Evolutionary conservation across 768 basidiomycete species (phyloP), one percentile per base, ranked within the genome.

Genomic region (Tylopilus subfusipes): DNA sequence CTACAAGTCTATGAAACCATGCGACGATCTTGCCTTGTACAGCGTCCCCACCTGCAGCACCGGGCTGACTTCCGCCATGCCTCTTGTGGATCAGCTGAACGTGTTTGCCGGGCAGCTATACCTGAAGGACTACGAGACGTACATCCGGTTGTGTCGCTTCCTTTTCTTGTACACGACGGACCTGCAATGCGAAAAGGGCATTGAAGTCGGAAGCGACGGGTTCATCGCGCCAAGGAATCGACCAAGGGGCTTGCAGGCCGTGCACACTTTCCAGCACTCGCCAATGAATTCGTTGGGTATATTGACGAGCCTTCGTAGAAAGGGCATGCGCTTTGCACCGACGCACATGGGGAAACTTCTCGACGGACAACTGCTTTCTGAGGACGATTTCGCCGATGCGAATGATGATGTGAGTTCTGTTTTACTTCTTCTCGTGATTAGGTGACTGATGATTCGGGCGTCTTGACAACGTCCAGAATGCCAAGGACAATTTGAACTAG

Each of bases 301-400:
- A 4, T 40, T 68, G 29, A 46, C 59, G 16, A 31, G 47, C 21
- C 54, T 72, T 36, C 70, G 77, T 13, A 68, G 77, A 56, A 80
- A 75, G 49, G 76, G 76, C 7, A 64, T 70, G 63, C 53, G 62
- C 18, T 80, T 69, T 57, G 48, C 57, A 16, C 48, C 50, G 31
- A 78, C 77, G 7, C 76, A 79, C 52, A 59, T 78, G 57, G 78
- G 78, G 7, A 72, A 72, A 44, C 62, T 79, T 22, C 40, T 79
- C 29, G 57, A 68, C 30, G 68, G 61, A 27, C 58, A 56, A 29
- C 21, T 48, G 3, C 55, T 75, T 39, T 56, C 48, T 1, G 40
- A 56, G 46, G 53, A 22, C 2, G 56, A 58, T 19, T 59, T 58
- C 9, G n/a, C 4, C n/a, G 13, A 39, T 27, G 33, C 5, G 4